Conservation (phyloP, 139 green algal species). For the Zygnema circumcarinatum region DNA sequence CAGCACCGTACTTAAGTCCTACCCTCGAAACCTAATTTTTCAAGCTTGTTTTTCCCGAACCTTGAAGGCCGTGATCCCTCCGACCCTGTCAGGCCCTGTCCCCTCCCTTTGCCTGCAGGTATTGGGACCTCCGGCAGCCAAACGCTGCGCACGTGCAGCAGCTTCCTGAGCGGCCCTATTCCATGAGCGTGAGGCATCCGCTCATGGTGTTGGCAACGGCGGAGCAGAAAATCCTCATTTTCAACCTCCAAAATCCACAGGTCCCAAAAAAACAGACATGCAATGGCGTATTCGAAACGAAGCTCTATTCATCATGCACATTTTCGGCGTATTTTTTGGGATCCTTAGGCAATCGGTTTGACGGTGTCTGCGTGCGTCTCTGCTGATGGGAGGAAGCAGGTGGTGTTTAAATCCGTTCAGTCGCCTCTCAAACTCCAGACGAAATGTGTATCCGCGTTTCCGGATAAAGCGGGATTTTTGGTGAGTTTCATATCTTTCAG, state of each 20-base stretch:
- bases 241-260: constrained; percentile 74
- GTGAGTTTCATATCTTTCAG: constrained; percentile 56
- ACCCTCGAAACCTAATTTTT: too few relatives aligned
- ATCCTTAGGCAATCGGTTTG: not conserved
- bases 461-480: constrained; percentile 90
- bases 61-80: too few relatives aligned
- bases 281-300: constrained; percentile 4
- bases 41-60: too few relatives aligned
- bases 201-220: constrained; percentile 81
- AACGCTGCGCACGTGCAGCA: constrained; percentile 74
- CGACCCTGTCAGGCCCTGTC: too few relatives aligned
- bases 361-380: not conserved
- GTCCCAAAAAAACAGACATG: too few relatives aligned
- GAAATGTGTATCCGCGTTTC: constrained; percentile 84
- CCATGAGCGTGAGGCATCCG: constrained; percentile 80
- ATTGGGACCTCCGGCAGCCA: constrained; percentile 77
- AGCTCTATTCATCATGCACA: not conserved
- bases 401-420: constrained; percentile 82
- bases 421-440: constrained; percentile 97
- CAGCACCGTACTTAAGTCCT: too few relatives aligned
- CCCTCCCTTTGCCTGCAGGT: constrained; percentile 38
- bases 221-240: constrained; percentile 77
- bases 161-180: constrained; percentile 87
- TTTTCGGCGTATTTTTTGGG: constrained; percentile 13
- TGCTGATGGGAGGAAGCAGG: constrained; percentile 3